Evolutionary conservation across 768 basidiomycete species (phyloP).

Genomic region (Suillus lakei): DNA sequence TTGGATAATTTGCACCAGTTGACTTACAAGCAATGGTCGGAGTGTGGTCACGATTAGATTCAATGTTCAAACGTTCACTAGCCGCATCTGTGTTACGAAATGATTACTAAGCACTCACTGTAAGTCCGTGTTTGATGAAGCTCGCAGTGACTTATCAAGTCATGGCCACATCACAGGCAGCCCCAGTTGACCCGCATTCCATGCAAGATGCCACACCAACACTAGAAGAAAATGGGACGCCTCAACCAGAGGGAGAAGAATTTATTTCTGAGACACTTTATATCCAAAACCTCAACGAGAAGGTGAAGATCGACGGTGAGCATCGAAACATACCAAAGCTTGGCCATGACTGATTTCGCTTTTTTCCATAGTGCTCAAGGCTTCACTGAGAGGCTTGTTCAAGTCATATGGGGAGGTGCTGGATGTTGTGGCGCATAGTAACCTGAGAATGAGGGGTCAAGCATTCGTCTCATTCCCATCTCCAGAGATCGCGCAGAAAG

Average conservation of each 20-base stretch:
- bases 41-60: background rate
- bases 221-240: slow-evolving; percentile 19
- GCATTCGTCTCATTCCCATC: slow-evolving; percentile 94
- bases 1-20: background rate
- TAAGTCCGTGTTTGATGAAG: background rate
- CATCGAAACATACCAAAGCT: background rate
- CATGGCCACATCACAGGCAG: slow-evolving; percentile 44
- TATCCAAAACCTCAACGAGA: slow-evolving; percentile 96
- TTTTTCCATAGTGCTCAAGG: slow-evolving; percentile 71
- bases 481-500: slow-evolving; percentile 82
- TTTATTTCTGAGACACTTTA: slow-evolving; percentile 84
- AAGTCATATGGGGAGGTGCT: slow-evolving; percentile 92
- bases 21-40: background rate
- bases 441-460: slow-evolving; percentile 97
- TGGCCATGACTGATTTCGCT: slow-evolving; percentile 14
- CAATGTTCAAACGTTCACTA: too few relatives aligned
- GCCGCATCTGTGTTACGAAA: background rate
- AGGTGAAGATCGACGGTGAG: slow-evolving; percentile 80
- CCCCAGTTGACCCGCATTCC: slow-evolving; percentile 32
- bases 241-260: slow-evolving; percentile 43
- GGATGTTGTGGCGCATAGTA: slow-evolving; percentile 94
- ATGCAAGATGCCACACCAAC: slow-evolving; percentile 27
- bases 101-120: slow-evolving; percentile 4
- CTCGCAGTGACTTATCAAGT: slow-evolving; percentile 15
- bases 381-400: slow-evolving; percentile 87